Evolutionary conservation across 148 eudicot species (phyloP), one percentile per base, ranked within the genome.

Genomic region (Salicornia ramosissima): DNA sequence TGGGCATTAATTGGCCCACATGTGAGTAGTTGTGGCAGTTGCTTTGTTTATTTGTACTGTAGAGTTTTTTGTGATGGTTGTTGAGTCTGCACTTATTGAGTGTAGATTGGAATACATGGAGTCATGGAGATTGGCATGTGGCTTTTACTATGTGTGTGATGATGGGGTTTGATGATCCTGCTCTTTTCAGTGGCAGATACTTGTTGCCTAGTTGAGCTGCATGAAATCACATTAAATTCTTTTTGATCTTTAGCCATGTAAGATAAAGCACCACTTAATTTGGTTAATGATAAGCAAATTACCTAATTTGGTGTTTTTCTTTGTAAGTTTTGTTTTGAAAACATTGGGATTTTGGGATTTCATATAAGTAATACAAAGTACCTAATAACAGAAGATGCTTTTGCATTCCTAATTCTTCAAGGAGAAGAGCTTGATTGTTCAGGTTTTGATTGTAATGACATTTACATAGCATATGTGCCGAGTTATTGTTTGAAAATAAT

Each of bases 31-130:
- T 39, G 51, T 29, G 34, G 61, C 54, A 12, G 71, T 9, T 61
- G 42, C 15, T 36, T 36, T 34, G 26, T 39, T 34, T n/a, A 10
- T 36, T 61, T 0, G 30, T 54, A 16, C 15, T 54, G 6, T 9
- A 26, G 59, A 54, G 19, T 29, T 28, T 56, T 7, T 56, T 26
- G 49, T 1, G 21, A 6, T n/a, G 43, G 57, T 51, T 49, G 58
- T n/a, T 33, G 30, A 22, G 19, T 65, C 9, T 52, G 71, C 45
- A 68, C 12, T 53, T 52, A 25, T 26, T 63, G 50, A 39, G 49
- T 40, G 19, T 39, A 63, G 21, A 11, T 34, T 63, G n/a, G n/a
- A n/a, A n/a, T n/a, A n/a, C 40, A 36, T 36, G 8, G 40, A 36
- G 40, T 36, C n/a, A n/a, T n/a, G 65, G 36, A 4, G 34, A 46